Evolutionary conservation across 2,329 filamentous ascomycete species (phyloP).

Genomic region (Phialocephala sp.): DNA sequence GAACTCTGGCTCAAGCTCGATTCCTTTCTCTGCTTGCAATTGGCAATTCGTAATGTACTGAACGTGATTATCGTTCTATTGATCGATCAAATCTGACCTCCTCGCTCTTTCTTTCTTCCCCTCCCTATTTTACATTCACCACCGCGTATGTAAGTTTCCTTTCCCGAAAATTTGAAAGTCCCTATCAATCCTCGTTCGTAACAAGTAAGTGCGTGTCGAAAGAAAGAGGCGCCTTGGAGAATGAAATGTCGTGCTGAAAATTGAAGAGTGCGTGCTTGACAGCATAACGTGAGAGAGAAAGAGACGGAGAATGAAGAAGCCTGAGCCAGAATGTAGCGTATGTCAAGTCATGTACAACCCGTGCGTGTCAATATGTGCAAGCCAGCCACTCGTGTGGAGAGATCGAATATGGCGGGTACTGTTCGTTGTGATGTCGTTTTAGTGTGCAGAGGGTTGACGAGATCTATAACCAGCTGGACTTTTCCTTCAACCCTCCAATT

Average conservation of each 20-base stretch:
- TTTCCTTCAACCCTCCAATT: slow-evolving; percentile 94
- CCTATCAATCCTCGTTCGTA: not conserved
- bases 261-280: slow-evolving; percentile 1
- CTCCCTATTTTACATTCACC: not conserved
- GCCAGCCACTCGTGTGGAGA: slow-evolving; percentile 6
- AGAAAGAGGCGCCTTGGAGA: not conserved
- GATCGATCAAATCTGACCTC: not conserved
- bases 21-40: slow-evolving; percentile 11
- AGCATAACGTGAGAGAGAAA: slow-evolving; percentile 1
- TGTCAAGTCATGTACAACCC: slow-evolving; percentile 17
- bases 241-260: not conserved
- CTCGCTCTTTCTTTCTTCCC: not conserved
- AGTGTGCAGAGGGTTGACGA: slow-evolving; percentile 27
- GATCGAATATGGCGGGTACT: slow-evolving; percentile 18
- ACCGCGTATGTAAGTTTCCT: not conserved
- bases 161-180: not conserved
- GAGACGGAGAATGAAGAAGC: slow-evolving; percentile 8
- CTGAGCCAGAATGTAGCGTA: slow-evolving; percentile 8
- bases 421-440: slow-evolving; percentile 1
- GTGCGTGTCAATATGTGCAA: slow-evolving; percentile 20
- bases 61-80: slow-evolving; percentile 9
- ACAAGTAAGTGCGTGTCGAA: not conserved
- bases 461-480: slow-evolving; percentile 50
- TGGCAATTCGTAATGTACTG: slow-evolving; percentile 24
- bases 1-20: slow-evolving; percentile 3